Conservation (phyloP, 1,284 basidiomycete genomes). For the Trichosporon sp. region DNA sequence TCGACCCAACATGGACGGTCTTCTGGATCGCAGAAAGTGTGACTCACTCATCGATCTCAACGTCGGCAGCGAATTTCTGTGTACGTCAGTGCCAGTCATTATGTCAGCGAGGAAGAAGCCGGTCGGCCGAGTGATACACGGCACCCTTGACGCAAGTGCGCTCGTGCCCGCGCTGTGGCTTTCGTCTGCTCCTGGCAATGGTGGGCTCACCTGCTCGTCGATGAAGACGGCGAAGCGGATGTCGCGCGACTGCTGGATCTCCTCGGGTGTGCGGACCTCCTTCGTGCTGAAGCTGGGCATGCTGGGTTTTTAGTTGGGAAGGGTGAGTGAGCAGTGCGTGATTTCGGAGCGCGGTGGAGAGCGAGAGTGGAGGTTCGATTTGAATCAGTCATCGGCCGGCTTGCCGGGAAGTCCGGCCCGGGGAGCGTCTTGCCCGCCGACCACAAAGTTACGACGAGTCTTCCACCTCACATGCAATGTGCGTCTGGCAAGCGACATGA, state of each 20-base stretch:
- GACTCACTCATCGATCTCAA: slow-evolving; percentile 50
- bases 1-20: too few relatives aligned
- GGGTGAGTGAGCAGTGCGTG: too few relatives aligned
- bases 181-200: slow-evolving; percentile 38
- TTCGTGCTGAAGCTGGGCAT: slow-evolving; percentile 37
- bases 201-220: slow-evolving; percentile 49
- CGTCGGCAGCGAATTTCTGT: slow-evolving; percentile 47
- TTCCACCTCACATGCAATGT: background rate
- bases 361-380: background rate
- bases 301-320: background rate
- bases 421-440: background rate
- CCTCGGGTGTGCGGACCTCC: slow-evolving; percentile 42
- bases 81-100: slow-evolving; percentile 18
- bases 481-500: too few relatives aligned
- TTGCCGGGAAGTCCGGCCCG: too few relatives aligned
- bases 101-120: background rate
- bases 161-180: background rate
- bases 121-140: background rate
- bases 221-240: slow-evolving; percentile 54
- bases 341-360: background rate
- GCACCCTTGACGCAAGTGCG: too few relatives aligned
- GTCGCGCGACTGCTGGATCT: slow-evolving; percentile 50
- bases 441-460: background rate
- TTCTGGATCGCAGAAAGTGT: too few relatives aligned
- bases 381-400: background rate